Evolutionary conservation across 768 basidiomycete genomes (phyloP).

Genomic region (Floccularia luteovirens): DNA sequence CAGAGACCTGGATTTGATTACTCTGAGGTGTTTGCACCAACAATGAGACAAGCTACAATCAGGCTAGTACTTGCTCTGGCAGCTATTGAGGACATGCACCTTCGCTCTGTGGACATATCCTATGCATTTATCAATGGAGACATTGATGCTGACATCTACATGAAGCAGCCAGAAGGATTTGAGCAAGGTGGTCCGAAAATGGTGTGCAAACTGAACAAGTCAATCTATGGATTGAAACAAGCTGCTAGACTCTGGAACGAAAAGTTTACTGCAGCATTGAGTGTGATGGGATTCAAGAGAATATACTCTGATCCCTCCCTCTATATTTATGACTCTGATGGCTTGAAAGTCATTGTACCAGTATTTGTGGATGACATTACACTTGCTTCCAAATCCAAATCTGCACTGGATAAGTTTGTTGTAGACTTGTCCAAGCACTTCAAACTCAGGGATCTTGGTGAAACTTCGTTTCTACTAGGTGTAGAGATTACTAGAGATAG

Average conservation of each 20-base stretch:
- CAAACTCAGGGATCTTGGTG: slow-evolving; percentile 1
- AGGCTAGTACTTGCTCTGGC: slow-evolving; percentile 12
- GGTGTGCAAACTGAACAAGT: slow-evolving; percentile 10
- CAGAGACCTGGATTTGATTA: slow-evolving; percentile 23
- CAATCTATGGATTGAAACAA: slow-evolving; percentile 30
- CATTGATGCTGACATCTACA: slow-evolving; percentile 17
- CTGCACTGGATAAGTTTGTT: slow-evolving; percentile 1
- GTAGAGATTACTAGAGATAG: slow-evolving; percentile 3
- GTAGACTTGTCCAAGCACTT: not conserved
- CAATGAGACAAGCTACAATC: not conserved
- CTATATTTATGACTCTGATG: slow-evolving; percentile 11
- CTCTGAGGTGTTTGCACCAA: not conserved
- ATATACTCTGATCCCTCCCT: slow-evolving; percentile 5
- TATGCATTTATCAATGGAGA: slow-evolving; percentile 18
- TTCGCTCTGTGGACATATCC: slow-evolving; percentile 18
- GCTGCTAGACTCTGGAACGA: slow-evolving; percentile 22
- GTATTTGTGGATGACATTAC: slow-evolving; percentile 12
- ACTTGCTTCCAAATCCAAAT: slow-evolving; percentile 1
- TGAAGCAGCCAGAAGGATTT: slow-evolving; percentile 15
- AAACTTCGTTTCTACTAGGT: not conserved
- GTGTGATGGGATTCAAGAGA: slow-evolving; percentile 6
- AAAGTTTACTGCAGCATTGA: slow-evolving; percentile 8
- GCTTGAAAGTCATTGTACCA: slow-evolving; percentile 15
- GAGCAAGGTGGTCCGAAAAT: not conserved
- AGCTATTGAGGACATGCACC: slow-evolving; percentile 16